These are phyloP conservation scores for Candida sithepensis DNA, from an alignment of 805 yeast species.

Conservation along the genomic window DNA sequence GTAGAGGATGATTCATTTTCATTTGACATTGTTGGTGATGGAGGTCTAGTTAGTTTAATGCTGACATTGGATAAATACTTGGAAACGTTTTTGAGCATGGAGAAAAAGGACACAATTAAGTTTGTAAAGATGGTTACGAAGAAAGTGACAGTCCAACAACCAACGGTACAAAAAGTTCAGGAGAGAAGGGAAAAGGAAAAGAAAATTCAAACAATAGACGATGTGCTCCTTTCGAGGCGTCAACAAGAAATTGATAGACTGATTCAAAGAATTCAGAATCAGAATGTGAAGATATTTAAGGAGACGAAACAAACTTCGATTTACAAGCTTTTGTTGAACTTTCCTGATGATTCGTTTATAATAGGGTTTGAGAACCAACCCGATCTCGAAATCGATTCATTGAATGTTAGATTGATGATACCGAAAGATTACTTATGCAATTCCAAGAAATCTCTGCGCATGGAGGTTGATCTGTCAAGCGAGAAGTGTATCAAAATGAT, in stretches of 20 bases:
- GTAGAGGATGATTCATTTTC: neutral
- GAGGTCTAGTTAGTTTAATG: slow-evolving; percentile 52
- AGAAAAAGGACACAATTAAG: slow-evolving; percentile 59
- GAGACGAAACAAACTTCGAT: slow-evolving; percentile 28
- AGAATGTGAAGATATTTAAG: slow-evolving; percentile 23
- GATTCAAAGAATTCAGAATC: slow-evolving; percentile 23
- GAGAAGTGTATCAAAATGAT: slow-evolving; percentile 25
- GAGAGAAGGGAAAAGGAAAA: slow-evolving; percentile 5
- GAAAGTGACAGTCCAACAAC: slow-evolving; percentile 7
- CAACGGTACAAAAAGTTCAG: neutral
- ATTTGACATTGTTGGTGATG: slow-evolving; percentile 40
- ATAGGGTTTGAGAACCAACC: slow-evolving; percentile 29
- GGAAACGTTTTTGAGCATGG: slow-evolving; percentile 55
- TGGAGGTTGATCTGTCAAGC: slow-evolving; percentile 33
- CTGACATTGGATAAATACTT: slow-evolving; percentile 53
- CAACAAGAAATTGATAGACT: slow-evolving; percentile 25
- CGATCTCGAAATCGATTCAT: slow-evolving; percentile 22
- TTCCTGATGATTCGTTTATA: slow-evolving; percentile 26
- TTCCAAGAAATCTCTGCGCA: slow-evolving; percentile 22
- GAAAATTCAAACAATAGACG: slow-evolving; percentile 1
- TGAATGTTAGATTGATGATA: slow-evolving; percentile 28
- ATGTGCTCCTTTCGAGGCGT: slow-evolving; percentile 10
- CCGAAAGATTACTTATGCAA: slow-evolving; percentile 32
- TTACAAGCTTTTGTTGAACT: slow-evolving; percentile 25
- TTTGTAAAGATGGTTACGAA: slow-evolving; percentile 39